phyloP scores from a whole-genome alignment of 495 filamentous ascomycete species.

The Elasticomyces elasticus region DNA sequence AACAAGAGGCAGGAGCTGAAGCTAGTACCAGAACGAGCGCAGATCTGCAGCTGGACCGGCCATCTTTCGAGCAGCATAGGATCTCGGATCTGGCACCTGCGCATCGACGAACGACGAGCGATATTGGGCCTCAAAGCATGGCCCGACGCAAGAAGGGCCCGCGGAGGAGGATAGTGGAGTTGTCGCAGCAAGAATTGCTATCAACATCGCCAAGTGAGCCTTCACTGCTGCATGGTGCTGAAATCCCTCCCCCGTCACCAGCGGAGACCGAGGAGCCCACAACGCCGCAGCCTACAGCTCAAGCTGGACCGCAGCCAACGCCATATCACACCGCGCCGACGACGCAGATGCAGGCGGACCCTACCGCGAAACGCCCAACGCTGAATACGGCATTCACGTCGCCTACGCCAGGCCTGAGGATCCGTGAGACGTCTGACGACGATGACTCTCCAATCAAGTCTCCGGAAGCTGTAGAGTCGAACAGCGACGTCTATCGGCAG shows the following conservation, averaged over 20 bases:
- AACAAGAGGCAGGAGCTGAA: conserved; percentile 2
- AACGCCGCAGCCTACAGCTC: too few relatives aligned
- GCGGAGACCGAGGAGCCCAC: conserved; percentile 11
- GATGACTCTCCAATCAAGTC: conserved; percentile 28
- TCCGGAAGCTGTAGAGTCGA: conserved; percentile 53
- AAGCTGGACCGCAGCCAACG: too few relatives aligned
- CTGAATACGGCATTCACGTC: conserved; percentile 12
- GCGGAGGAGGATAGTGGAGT: conserved; percentile 73
- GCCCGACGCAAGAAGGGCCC: conserved; percentile 36
- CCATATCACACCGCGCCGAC: conserved; percentile 19
- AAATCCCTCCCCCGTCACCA: conserved; percentile 10
- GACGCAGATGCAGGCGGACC: conserved; percentile 1
- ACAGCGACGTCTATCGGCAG: conserved; percentile 69
- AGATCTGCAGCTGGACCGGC: background rate
- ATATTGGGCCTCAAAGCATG: conserved; percentile 11
- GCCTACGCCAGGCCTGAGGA: conserved; percentile 10
- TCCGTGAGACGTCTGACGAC: conserved; percentile 11
- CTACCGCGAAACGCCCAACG: conserved; percentile 1
- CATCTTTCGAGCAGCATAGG: background rate
- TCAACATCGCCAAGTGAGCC: background rate
- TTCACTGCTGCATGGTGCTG: background rate
- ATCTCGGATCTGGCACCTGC: conserved; percentile 1
- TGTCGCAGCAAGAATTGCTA: conserved; percentile 37
- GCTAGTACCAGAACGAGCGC: too few relatives aligned
- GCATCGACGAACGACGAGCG: conserved; percentile 34